These are phyloP conservation scores for Mycena amicta DNA, from an alignment of 768 basidiomycete genomes.

Conservation along the genomic window DNA sequence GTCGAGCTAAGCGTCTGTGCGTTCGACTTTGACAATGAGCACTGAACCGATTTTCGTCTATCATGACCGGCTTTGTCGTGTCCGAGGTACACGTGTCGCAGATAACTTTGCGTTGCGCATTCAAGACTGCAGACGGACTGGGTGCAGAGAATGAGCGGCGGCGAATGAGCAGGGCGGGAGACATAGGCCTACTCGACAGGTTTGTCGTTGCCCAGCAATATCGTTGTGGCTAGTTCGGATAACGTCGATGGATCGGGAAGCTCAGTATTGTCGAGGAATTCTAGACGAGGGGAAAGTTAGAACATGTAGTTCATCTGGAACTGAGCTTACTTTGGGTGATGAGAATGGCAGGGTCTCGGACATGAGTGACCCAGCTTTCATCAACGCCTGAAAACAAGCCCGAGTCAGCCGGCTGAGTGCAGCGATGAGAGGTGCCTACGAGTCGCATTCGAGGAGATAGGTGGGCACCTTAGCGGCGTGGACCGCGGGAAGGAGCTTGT, in stretches of 20 bases:
- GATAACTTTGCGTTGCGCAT: constrained; percentile 56
- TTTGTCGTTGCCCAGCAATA: constrained; percentile 51
- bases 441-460: constrained; percentile 70
- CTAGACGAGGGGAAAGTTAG: too few relatives aligned
- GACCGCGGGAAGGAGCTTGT: constrained; percentile 82
- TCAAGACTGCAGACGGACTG: constrained; percentile 61
- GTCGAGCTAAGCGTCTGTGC: constrained; percentile 53
- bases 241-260: constrained; percentile 62
- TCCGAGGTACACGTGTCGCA: constrained; percentile 68
- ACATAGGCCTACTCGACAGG: constrained; percentile 54
- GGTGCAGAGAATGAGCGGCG: constrained; percentile 3
- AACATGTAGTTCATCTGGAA: neutral
- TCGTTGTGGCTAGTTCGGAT: constrained; percentile 53
- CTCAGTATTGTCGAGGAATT: constrained; percentile 49
- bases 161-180: too few relatives aligned
- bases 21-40: constrained; percentile 56
- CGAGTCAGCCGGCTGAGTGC: neutral
- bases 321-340: constrained; percentile 49
- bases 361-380: constrained; percentile 59
- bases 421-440: constrained; percentile 37
- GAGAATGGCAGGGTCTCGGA: constrained; percentile 50
- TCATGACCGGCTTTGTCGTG: constrained; percentile 63
- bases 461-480: constrained; percentile 50
- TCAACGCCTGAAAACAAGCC: constrained; percentile 44
- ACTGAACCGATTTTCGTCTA: constrained; percentile 60